These are phyloP conservation scores for Trypanosoma avium DNA, from an alignment of 208 protist genomes.

Conservation along the genomic window DNA sequence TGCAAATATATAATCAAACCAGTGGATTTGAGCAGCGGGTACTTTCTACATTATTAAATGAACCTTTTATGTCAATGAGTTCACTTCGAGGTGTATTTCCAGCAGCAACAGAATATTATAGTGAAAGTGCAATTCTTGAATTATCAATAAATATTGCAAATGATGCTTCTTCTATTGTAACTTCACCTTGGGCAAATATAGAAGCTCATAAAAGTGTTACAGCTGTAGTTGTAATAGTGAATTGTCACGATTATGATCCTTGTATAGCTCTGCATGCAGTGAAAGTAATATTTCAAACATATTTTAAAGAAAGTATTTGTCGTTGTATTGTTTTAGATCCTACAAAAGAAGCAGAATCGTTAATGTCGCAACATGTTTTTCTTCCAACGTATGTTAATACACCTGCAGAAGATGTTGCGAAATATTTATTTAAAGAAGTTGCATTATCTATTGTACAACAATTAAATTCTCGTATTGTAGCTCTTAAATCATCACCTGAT, in stretches of 20 bases:
- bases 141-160: conserved; percentile 31
- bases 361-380: conserved; percentile 29
- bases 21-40: conserved; percentile 42
- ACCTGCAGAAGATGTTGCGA: conserved; percentile 37
- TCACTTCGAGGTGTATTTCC: conserved; percentile 40
- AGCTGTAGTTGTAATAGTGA: conserved; percentile 71
- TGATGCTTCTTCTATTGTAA: conserved; percentile 42
- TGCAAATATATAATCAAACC: not conserved
- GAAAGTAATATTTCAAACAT: conserved; percentile 50
- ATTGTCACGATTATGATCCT: conserved; percentile 33
- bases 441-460: conserved; percentile 22
- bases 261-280: conserved; percentile 42
- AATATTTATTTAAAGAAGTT: conserved; percentile 37
- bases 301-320: conserved; percentile 67
- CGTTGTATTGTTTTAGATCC: conserved; percentile 75
- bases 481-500: not conserved
- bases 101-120: conserved; percentile 36
- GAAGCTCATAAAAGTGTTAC: conserved; percentile 50
- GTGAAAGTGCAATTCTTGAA: conserved; percentile 30
- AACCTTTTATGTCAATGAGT: conserved; percentile 27
- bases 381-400: conserved; percentile 24
- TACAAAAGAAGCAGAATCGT: conserved; percentile 12
- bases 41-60: conserved; percentile 14
- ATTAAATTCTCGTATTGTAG: conserved; percentile 16
- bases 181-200: conserved; percentile 80